Base-by-base conservation (phyloP, 2,329 filamentous ascomycete species). In the Monilinia polystroma region DNA sequence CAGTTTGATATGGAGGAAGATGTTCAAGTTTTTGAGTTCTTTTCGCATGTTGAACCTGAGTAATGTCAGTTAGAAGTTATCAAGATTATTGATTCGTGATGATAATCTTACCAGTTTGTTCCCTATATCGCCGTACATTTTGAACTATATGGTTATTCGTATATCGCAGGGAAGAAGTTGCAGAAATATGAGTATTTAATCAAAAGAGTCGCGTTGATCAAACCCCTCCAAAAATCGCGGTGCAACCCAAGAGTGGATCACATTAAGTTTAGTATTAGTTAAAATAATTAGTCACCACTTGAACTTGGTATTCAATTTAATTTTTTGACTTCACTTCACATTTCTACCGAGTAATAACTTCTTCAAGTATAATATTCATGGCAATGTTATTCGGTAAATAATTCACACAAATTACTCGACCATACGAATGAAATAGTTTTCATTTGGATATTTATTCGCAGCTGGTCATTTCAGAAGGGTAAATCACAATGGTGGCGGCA, bases 21-120 rank as follows among this genome's bases (percentile, higher is more conserved):
- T 96, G 88, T 43, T 88, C 81, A 66, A 99, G 86, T 71, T 91
- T 90, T 79, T 95, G 92, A 23, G 91, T 96, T 76, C 95, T 88
- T 84, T 98, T 98, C 77, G 95, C 95, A 82, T 98, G 91, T 82
- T 94, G 90, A 73, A 96, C 93, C 92, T 97, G 70, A 7, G 60
- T 51, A 20, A 54, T 55, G 12, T n/a, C 52, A 35, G 68, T 67
- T 60, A 64, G 45, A 23, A 54, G 32, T 67, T 59, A 64, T 43
- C 23, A 54, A 16, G 38, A 38, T 12, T 18, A 11, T 12, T 51
- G 20, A 38, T 51, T 12, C 2, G 4, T 20, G 29, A 23, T 7
- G 8, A 51, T 59, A 54, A 57, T 71, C 76, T 74, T 77, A 89
- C 87, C 75, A 91, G 80, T 79, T 91, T 91, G 76, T 87, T 87